Evolutionary conservation across 2,329 filamentous ascomycete genomes (phyloP).

Genomic region (Penicillium sp.): DNA sequence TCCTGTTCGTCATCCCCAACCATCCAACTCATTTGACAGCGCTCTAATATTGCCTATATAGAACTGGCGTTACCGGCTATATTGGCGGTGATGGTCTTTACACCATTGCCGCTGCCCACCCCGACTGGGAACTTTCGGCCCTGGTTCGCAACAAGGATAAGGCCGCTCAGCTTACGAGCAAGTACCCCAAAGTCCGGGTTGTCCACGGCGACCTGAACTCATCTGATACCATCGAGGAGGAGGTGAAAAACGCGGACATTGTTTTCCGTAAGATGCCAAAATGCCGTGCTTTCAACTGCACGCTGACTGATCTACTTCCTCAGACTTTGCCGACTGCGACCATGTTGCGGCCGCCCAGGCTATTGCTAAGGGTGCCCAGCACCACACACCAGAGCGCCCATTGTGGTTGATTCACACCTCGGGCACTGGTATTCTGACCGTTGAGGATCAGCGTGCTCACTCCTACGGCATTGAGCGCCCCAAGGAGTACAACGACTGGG

Average conservation of each 20-base stretch:
- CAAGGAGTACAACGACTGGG: slow-evolving; percentile 49
- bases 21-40: slow-evolving; percentile 7
- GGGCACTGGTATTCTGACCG: slow-evolving; percentile 44
- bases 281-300: neutral
- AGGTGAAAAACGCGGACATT: slow-evolving; percentile 49
- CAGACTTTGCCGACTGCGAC: slow-evolving; percentile 45
- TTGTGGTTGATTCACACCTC: slow-evolving; percentile 47
- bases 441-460: slow-evolving; percentile 41
- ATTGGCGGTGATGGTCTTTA: slow-evolving; percentile 55
- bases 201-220: slow-evolving; percentile 47
- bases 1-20: slow-evolving; percentile 29
- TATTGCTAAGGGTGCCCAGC: slow-evolving; percentile 40
- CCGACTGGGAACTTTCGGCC: slow-evolving; percentile 47
- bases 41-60: slow-evolving; percentile 28
- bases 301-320: neutral
- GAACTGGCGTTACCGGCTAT: slow-evolving; percentile 53
- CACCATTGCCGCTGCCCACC: slow-evolving; percentile 45
- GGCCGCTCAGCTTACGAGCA: slow-evolving; percentile 37
- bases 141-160: slow-evolving; percentile 47
- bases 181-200: slow-evolving; percentile 43
- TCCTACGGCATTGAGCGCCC: slow-evolving; percentile 42
- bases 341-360: slow-evolving; percentile 43
- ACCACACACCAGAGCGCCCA: slow-evolving; percentile 36
- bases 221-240: slow-evolving; percentile 40
- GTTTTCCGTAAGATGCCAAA: slow-evolving; percentile 40